Evolutionary conservation across 2,329 filamentous ascomycete genomes (phyloP), one percentile per base, ranked within the genome.

Genomic region (Triangularia verruculosa): DNA sequence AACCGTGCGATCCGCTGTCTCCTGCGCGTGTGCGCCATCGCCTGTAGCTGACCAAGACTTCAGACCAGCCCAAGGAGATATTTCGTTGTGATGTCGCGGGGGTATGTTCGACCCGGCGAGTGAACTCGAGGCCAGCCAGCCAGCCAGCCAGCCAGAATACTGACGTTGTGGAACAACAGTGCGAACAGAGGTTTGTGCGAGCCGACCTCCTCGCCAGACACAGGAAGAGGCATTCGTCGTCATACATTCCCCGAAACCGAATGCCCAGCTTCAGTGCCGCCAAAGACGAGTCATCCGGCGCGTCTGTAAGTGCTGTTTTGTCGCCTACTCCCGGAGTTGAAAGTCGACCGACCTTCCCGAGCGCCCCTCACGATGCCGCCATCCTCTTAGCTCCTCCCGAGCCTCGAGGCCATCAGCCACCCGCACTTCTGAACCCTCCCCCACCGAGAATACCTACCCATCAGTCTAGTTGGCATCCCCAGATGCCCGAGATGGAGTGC

Each of bases 31-130:
- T 54, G 51, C 25, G 51, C 51, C 25, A 54, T 54, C 51, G 15
- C 25, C 66, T 72, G 61, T 47, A 69, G 60, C 58, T 66, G 57
- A 67, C 61, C 47, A 11, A 54, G 59, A 60, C 63, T 27, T 68
- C 39, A 92, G 90, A 95, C 77, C 86, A 86, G 53, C 90, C 91
- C 28, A 92, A 91, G 76, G 88, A 91, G 72, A 92, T 93, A 68
- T 93, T 89, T 75, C 80, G 81, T 62, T 95, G 91, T 78, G 89
- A 93, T 74, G 86, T 90, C 62, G 84, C 86, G 8, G 89, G 87
- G 64, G 66, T 68, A 68, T 57, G 66, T 62, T 32, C 30, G 39
- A 47, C n/a, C 39, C 39, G 13, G 7, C 8, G 7, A 47, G 39
- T 15, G 13, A n/a, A 17, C 51, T 27, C 20, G 8, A 43, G 20